Base-by-base conservation (phyloP, 1,284 basidiomycete species). In the Gymnopus androsaceus region DNA sequence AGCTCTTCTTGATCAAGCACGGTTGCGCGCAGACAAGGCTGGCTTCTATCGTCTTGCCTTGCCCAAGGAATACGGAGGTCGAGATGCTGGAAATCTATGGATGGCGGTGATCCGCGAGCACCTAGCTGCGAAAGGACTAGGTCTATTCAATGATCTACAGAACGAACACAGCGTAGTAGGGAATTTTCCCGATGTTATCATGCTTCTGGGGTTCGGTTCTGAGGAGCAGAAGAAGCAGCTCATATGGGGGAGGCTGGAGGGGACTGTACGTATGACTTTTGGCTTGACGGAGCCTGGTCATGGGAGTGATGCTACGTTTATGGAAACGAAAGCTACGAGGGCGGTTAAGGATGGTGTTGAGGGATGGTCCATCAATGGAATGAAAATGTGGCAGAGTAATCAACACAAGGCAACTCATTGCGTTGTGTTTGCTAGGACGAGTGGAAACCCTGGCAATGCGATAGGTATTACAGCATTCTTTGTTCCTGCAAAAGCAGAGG, bases 121-220 rank as follows among this genome's bases (percentile, higher is more conserved):
- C 41, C 36, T 56, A 17, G 55, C 55, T n/a, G 38, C 55, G 8
- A 56, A 51, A 34, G 55, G 55, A 7, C 40, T 56, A 17, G 55
- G 55, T 14, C 41, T 56, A 3, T 56, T 51, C 31, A 56, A 56
- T 38, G 55, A 56, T 21, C 40, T 56, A 14, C 55, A 56, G 46
- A 56, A 56, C 36, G 55, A 56, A 25, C 55, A 56, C 28, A 56
- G 55, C 23, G 48, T 56, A 2, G 55, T 56, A 3, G 55, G 55
- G 27, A 56, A 56, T 38, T 49, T 38, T 9, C 55, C 55, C 1
- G 55, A 56, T 40, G 38, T 56, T 7, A 48, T 56, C 37, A 56
- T 56, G 55, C 34, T 56, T 8, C 33, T 14, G 17, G 48, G 48
- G n/a, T 56, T 56, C 21, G 55, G 55, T 12, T 44, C 47, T 3